phyloP scores from a whole-genome alignment of 1,284 basidiomycete species.

The Earliella scabrosa region DNA sequence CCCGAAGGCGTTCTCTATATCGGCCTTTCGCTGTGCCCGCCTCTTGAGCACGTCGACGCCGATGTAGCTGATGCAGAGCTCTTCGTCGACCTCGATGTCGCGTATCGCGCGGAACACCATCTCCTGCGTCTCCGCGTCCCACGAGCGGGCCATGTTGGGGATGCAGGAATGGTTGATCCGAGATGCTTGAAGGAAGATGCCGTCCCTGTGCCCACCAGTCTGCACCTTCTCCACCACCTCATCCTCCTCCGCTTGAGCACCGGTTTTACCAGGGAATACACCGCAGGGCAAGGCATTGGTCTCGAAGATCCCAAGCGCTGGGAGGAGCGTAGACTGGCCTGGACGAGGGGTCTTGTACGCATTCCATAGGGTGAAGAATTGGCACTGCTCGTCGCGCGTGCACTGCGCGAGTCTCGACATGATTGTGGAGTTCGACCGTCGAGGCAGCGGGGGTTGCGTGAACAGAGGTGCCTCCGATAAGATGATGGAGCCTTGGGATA shows the following conservation, averaged over 20 bases:
- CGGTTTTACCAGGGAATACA: background rate
- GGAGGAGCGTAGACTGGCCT: conserved; percentile 16
- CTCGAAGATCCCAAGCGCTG: conserved; percentile 30
- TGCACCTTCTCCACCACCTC: background rate
- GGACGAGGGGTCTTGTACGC: conserved; percentile 16
- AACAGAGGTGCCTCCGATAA: conserved; percentile 31
- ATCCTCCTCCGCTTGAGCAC: background rate
- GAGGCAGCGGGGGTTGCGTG: conserved; percentile 16
- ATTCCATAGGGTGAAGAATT: conserved; percentile 28
- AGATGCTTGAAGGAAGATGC: conserved; percentile 29
- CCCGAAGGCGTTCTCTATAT: conserved; percentile 52
- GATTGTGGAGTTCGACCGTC: conserved; percentile 26
- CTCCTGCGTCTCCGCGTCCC: conserved; percentile 22
- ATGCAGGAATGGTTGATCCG: conserved; percentile 33
- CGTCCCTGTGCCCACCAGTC: conserved; percentile 8
- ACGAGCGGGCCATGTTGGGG: conserved; percentile 27
- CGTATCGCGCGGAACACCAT: conserved; percentile 30
- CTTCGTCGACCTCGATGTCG: conserved; percentile 52
- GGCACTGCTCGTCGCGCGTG: conserved; percentile 29
- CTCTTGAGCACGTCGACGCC: conserved; percentile 42
- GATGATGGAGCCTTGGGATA: conserved; percentile 27
- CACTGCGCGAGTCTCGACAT: conserved; percentile 23
- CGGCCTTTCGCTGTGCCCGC: conserved; percentile 40
- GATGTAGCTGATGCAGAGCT: conserved; percentile 62
- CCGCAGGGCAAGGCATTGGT: conserved; percentile 30